These are phyloP conservation scores for Salix arbutifolia DNA, from an alignment of 345 rosid species.

Conservation along the genomic window DNA sequence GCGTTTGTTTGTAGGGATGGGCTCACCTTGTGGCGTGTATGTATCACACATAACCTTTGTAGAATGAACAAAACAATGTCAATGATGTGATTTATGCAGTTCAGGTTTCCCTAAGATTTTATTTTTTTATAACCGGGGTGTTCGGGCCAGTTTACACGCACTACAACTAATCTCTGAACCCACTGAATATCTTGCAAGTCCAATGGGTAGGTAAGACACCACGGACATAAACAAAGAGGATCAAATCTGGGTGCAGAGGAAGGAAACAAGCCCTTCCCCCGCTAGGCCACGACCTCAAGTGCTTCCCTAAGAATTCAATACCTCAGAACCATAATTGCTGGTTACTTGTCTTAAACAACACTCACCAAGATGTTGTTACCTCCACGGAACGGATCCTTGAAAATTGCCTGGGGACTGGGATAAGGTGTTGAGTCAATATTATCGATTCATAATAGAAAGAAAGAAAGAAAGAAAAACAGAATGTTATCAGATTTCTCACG, in stretches of 20 bases:
- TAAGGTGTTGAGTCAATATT: conserved; percentile 16
- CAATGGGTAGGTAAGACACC: too few relatives aligned
- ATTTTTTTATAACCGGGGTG: too few relatives aligned
- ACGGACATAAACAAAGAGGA: too few relatives aligned
- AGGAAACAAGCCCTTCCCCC: too few relatives aligned
- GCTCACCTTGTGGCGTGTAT: conserved; percentile 94
- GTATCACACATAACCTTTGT: conserved; percentile 80
- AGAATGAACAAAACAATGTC: conserved; percentile 10
- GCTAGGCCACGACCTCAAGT: too few relatives aligned
- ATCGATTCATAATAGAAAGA: conserved; percentile 5
- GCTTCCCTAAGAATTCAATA: too few relatives aligned
- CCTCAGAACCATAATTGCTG: not conserved
- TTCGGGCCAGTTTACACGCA: too few relatives aligned
- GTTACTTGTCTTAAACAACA: conserved; percentile 7
- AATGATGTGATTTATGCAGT: not conserved
- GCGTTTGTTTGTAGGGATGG: conserved; percentile 97
- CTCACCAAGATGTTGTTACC: conserved; percentile 94
- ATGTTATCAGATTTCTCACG: not conserved
- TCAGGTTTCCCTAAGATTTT: not conserved
- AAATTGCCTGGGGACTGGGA: conserved; percentile 89
- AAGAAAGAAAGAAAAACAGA: not conserved
- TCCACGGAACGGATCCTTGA: conserved; percentile 94
- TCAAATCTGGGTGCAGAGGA: too few relatives aligned
- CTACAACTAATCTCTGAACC: too few relatives aligned
- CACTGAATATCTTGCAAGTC: too few relatives aligned